Evolutionary conservation across 768 basidiomycete genomes (phyloP).

Genomic region (Mycena latifolia): DNA sequence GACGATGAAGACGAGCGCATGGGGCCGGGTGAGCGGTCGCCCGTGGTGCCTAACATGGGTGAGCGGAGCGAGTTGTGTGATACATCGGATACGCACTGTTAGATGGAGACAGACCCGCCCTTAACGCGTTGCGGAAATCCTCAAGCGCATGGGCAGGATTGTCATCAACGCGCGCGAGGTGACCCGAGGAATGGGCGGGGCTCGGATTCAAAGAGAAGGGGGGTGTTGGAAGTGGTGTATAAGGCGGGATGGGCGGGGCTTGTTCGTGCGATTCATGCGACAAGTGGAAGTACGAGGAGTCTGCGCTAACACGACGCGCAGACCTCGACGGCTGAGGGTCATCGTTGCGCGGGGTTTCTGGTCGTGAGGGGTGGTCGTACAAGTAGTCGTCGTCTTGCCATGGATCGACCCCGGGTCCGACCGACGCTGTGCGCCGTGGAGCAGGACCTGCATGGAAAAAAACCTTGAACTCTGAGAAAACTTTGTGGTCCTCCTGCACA

Average conservation of each 20-base stretch:
- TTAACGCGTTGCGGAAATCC: conserved; percentile 52
- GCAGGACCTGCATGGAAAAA: conserved; percentile 76
- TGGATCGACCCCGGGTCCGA: conserved; percentile 62
- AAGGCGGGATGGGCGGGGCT: conserved; percentile 30
- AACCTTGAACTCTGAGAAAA: conserved; percentile 77
- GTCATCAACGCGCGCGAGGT: conserved; percentile 20
- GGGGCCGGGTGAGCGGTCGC: conserved; percentile 22
- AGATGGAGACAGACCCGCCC: conserved; percentile 42
- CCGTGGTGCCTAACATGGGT: conserved; percentile 14
- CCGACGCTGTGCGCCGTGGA: conserved; percentile 53
- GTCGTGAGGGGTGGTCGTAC: conserved; percentile 32
- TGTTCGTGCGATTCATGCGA: conserved; percentile 5
- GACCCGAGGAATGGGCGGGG: conserved; percentile 22
- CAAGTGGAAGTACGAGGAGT: conserved; percentile 31
- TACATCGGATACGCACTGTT: conserved; percentile 20
- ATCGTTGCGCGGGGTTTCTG: conserved; percentile 28
- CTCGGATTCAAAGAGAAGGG: conserved; percentile 30
- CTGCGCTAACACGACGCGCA: conserved; percentile 34
- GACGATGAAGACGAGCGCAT: conserved; percentile 34
- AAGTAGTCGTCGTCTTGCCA: conserved; percentile 46
- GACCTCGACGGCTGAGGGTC: conserved; percentile 8
- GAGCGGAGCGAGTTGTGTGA: neutral
- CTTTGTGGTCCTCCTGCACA: conserved; percentile 79
- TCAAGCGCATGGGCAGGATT: conserved; percentile 51
- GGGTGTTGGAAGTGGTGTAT: conserved; percentile 29